Conservation (phyloP, 192 early-diverging fungal species). For the Backusella macrospora region DNA sequence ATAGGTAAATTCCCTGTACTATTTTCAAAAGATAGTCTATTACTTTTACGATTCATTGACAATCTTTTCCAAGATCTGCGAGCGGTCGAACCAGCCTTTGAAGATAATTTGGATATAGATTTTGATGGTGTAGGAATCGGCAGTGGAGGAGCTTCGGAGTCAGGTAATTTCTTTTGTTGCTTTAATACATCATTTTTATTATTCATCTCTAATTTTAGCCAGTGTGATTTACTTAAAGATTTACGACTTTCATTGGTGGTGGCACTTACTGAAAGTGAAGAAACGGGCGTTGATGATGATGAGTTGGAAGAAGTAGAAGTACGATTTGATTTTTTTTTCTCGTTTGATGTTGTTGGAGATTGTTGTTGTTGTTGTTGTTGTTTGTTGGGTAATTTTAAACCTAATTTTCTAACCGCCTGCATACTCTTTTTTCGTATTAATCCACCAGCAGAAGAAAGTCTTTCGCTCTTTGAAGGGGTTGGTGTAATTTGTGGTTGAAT, state of each 20-base stretch:
- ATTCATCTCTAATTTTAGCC: background rate
- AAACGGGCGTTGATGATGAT: background rate
- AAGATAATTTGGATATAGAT: background rate
- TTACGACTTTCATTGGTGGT: background rate
- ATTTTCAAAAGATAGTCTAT: background rate
- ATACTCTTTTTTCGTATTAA: constrained; percentile 17
- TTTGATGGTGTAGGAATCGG: background rate
- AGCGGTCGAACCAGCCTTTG: background rate
- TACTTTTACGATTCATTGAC: constrained; percentile 16
- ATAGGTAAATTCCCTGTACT: constrained; percentile 6
- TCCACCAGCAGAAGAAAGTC: background rate
- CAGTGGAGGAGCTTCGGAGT: background rate
- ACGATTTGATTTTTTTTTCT: background rate
- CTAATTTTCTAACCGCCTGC: background rate
- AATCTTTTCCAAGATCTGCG: constrained; percentile 10
- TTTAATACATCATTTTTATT: background rate
- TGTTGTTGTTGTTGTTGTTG: background rate
- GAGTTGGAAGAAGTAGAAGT: background rate
- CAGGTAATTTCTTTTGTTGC: background rate
- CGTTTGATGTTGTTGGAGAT: background rate
- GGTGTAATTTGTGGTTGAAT: background rate
- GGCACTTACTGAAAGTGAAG: background rate
- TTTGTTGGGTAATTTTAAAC: background rate
- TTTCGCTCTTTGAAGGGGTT: constrained; percentile 14
- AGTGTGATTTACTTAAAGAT: constrained; percentile 1